These are phyloP conservation scores for Dothideomycetes sp. DNA, from an alignment of 2,329 filamentous ascomycete species.

Conservation along the genomic window DNA sequence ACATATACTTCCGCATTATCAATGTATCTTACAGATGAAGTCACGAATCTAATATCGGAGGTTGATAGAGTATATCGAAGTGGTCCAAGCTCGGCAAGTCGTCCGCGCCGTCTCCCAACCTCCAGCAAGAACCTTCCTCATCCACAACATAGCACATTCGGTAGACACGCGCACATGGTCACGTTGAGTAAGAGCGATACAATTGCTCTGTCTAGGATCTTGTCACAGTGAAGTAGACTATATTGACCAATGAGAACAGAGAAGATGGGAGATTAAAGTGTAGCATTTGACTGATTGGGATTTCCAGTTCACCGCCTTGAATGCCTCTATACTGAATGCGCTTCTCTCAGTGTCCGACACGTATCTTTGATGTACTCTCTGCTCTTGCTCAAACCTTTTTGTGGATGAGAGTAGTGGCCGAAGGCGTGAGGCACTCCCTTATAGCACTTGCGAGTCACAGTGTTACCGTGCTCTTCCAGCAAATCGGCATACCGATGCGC, in stretches of 20 bases:
- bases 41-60: no score
- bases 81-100: no score
- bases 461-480: background rate
- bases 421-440: background rate
- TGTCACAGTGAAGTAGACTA: background rate
- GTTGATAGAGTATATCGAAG: no score
- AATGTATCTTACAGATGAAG: no score
- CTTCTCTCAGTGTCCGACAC: background rate
- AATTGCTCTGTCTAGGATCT: background rate
- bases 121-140: no score
- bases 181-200: no score
- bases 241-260: no score
- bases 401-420: background rate
- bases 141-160: no score
- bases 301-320: background rate
- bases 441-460: conserved; percentile 1
- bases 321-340: background rate
- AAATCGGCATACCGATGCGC: conserved; percentile 1
- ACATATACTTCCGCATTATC: background rate
- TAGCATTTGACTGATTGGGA: no score
- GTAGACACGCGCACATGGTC: no score
- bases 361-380: background rate
- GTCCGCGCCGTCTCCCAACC: no score
- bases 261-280: no score
- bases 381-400: background rate